Evolutionary conservation across 176 grass and related monocot genomes (phyloP).

Genomic region (Musa troglodytarum): DNA sequence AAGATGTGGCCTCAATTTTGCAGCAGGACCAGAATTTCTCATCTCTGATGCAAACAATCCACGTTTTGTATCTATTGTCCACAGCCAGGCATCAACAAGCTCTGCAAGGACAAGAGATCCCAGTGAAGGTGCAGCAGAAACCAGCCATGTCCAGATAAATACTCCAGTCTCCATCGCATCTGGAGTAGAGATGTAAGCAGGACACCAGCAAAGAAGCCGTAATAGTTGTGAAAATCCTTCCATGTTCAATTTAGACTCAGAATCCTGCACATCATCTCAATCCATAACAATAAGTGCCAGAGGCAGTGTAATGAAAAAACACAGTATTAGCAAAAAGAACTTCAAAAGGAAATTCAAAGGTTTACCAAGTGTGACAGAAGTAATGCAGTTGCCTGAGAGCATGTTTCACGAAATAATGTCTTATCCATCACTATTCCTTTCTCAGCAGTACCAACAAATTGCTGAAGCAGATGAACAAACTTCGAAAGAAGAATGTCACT

Average conservation of each 20-base stretch:
- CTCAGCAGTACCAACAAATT: slow-evolving; percentile 83
- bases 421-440: slow-evolving; percentile 82
- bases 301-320: background rate
- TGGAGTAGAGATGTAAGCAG: slow-evolving; percentile 95
- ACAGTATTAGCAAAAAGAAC: slow-evolving; percentile 1
- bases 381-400: slow-evolving; percentile 93
- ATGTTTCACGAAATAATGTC: slow-evolving; percentile 82
- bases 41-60: slow-evolving; percentile 96
- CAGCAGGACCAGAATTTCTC: slow-evolving; percentile 85
- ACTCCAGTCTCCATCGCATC: slow-evolving; percentile 98
- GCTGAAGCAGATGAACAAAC: slow-evolving; percentile 82
- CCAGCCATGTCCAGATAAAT: slow-evolving; percentile 99
- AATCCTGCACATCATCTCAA: slow-evolving; percentile 38
- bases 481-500: slow-evolving; percentile 85
- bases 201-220: slow-evolving; percentile 96
- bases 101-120: slow-evolving; percentile 88
- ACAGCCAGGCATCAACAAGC: slow-evolving; percentile 98
- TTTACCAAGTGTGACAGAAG: slow-evolving; percentile 93
- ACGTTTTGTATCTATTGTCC: slow-evolving; percentile 98
- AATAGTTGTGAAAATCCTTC: slow-evolving; percentile 96
- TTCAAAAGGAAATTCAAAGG: background rate
- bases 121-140: slow-evolving; percentile 83
- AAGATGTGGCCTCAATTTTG: slow-evolving; percentile 95
- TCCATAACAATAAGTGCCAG: slow-evolving; percentile 21
- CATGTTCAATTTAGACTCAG: slow-evolving; percentile 61